Base-by-base conservation (phyloP, 345 rosid species). In the Murraya koenigii region DNA sequence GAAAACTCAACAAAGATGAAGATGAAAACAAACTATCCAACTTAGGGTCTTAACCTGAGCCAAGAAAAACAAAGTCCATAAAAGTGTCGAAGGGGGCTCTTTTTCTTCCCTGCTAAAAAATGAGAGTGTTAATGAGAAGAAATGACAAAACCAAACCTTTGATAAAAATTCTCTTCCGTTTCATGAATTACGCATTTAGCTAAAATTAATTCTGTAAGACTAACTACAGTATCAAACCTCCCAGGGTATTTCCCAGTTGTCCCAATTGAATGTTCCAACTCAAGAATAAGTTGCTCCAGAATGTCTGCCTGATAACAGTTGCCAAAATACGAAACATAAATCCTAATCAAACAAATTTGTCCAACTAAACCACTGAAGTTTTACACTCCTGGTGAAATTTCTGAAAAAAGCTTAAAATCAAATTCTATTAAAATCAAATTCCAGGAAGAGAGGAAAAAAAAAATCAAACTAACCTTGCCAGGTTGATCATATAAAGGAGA, bases 31-130 rank as follows among this genome's bases (percentile, higher is more conserved):
- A 39, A 58, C 38, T 14, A 79, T 66, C 36, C 74, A 75, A 69
- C 36, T 25, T 17, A 66, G 33, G 72, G 60, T 67, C n/a, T 75
- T 75, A 62, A 97, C 99, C 99, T 97, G 98, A 67, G 99, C 98
- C 90, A 92, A 81, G 86, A 94, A 92, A 87, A 93, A 94, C 82
- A 97, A 85, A 73, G 78, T 90, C 98, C 98, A 97, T 89, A 97
- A 66, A 59, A 94, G 93, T 19, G 99, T 93, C 10, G 99, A 92
- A 52, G 98, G 98, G 71, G 98, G 94, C 82, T 94, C 99, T 78
- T 88, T 91, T 73, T 88, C 98, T 77, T 75, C 87, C 88, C 99
- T 97, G 98, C 77, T 52, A 71, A 72, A 77, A 41, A 44, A 84
- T 19, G 49, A 83, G 62, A 67, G 44, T 54, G 55, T 30, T 30